Base-by-base conservation (phyloP, 345 rosid species). In the Aquilaria malaccensis region DNA sequence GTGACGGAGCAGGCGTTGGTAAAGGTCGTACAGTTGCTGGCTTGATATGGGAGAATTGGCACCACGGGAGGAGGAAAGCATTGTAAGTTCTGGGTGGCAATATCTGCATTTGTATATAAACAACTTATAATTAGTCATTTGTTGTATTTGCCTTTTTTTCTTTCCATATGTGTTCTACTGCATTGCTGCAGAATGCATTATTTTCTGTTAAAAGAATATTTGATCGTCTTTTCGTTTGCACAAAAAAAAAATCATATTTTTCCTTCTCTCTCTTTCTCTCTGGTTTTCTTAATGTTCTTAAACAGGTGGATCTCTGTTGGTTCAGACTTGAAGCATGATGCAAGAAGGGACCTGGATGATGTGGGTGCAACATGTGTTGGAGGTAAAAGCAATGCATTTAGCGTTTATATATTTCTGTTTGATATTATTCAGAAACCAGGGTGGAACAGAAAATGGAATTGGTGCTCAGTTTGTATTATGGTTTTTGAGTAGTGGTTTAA, bases 1-100 rank as follows among this genome's bases (percentile, higher is more conserved):
- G 99, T 79, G 99, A 93, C 72, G 99, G 99, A 74, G 97, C 99
- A 79, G 99, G 99, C 65, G 96, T 93, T 68, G 97, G 99, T 55
- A 93, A 93, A 82, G 99, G 99, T 59, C 84, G 99, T 55, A 93
- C 99, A 53, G 79, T 93, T 80, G 99, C 97, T 9, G 99, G 99
- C 56, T 73, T 93, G 68, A 90, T 93, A 72, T 87, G 86, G 94
- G 99, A 93, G 76, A 93, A 93, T 67, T 93, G 99, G 99, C 84
- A 72, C 62, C 88, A 67, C 61, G 86, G 82, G 66, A 84, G 96
- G 79, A 83, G 76, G 74, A 93, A 87, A 86, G 79, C 86, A 56
- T 63, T 93, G 99, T 93, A 76, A 78, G 97, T 72, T 74, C 64
- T 67, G 57, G 58, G 67, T 69, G 70, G 59, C 69, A 61, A 51